Conservation (phyloP, 805 yeast genomes). For the Kodamaea kaohsiungensis region DNA sequence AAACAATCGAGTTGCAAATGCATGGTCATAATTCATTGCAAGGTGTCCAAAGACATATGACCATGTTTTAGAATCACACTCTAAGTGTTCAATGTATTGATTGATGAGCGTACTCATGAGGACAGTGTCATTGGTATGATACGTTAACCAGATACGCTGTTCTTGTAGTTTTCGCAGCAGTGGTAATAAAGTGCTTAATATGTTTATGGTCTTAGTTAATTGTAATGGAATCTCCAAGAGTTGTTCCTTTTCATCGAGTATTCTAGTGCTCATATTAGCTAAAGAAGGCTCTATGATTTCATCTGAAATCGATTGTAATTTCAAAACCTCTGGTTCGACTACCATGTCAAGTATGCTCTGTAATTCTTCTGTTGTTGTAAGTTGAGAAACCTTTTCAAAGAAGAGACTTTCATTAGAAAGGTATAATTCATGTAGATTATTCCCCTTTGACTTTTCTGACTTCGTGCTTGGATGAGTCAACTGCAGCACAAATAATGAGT, state of each 20-base stretch:
- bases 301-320: neutral
- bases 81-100: constrained; percentile 20
- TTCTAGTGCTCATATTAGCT: neutral
- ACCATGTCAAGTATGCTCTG: neutral
- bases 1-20: constrained; percentile 27
- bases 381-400: neutral
- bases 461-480: neutral
- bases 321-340: neutral
- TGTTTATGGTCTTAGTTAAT: neutral
- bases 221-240: neutral
- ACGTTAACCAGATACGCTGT: constrained; percentile 34
- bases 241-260: neutral
- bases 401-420: neutral
- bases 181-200: neutral
- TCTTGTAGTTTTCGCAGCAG: constrained; percentile 1
- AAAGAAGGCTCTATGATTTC: neutral
- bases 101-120: constrained; percentile 22
- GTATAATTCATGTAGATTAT: neutral
- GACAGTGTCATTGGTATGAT: constrained; percentile 34
- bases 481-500: constrained; percentile 7
- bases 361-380: neutral
- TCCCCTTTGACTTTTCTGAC: neutral
- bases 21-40: constrained; percentile 35
- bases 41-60: constrained; percentile 31
- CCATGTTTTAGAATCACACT: constrained; percentile 25